Conservation (phyloP, 163 green algal species). For the Scenedesmus sp. region DNA sequence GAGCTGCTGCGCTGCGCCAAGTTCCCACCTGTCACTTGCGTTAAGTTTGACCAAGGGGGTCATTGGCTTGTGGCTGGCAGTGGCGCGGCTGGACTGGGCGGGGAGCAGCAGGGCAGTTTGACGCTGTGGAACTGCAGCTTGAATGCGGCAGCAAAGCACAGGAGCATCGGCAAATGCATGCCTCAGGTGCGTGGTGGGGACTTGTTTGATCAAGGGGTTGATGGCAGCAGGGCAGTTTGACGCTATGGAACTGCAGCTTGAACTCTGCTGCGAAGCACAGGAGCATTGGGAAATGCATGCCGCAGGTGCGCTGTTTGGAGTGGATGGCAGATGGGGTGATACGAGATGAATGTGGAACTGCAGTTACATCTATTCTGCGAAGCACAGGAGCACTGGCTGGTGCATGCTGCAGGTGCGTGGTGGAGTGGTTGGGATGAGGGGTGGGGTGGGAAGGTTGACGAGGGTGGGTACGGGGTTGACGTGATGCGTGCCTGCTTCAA, state of each 20-base stretch:
- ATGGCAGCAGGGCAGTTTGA: constrained; percentile 1
- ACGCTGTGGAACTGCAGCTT: constrained; percentile 39
- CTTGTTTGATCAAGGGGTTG: too few relatives aligned
- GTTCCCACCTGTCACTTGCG: background rate
- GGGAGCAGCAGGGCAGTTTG: background rate
- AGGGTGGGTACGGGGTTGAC: background rate
- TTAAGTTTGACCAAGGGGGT: background rate
- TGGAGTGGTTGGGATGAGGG: too few relatives aligned
- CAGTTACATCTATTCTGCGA: background rate
- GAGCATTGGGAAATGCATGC: constrained; percentile 8
- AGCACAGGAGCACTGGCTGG: background rate
- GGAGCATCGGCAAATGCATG: constrained; percentile 1
- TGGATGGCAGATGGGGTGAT: background rate
- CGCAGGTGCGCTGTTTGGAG: background rate
- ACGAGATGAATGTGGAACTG: background rate
- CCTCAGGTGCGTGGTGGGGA: background rate
- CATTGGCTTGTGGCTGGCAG: constrained; percentile 15
- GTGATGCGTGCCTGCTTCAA: background rate
- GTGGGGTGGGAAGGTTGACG: background rate
- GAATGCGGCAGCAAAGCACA: constrained; percentile 5
- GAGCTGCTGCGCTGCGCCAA: constrained; percentile 30
- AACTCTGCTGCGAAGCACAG: background rate
- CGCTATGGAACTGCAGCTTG: constrained; percentile 37
- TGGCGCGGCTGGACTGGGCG: background rate
- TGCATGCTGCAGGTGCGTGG: background rate